A percentile compares a stretch with the other conserved stretches of the same genome.
phyloP scores from a whole-genome alignment of 148 eudicot genomes.

The Camellia lanceoleosa region DNA sequence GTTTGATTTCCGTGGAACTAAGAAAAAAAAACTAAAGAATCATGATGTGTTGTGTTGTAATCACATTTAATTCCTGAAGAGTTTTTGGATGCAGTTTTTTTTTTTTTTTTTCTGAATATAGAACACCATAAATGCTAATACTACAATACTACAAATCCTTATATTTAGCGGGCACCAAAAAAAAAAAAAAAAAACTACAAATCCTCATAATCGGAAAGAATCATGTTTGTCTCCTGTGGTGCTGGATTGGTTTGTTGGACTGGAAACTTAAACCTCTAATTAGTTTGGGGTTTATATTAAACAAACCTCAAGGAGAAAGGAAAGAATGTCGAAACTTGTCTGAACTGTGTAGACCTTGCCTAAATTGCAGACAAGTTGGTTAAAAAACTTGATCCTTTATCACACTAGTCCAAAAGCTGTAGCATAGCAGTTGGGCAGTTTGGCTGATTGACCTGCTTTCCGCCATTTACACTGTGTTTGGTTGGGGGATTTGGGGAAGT shows the following conservation, averaged over 20 bases:
- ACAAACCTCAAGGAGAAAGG: not conserved
- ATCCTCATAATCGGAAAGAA: not conserved
- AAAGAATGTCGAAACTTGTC: not conserved
- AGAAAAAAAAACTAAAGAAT: not conserved
- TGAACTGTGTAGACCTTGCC: not conserved
- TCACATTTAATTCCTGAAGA: not conserved
- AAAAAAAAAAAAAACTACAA: too few species aligned
- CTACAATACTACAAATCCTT: not conserved
- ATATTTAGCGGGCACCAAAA: not conserved
- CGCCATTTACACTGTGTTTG: too few species aligned
- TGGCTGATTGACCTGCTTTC: not conserved
- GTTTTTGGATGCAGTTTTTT: not conserved
- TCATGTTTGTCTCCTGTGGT: not conserved
- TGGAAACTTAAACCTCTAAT: slow-evolving; percentile 1
- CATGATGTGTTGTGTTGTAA: too few species aligned
- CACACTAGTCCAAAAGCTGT: not conserved
- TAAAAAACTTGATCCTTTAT: not conserved
- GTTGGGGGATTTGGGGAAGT: too few species aligned
- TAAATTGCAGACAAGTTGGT: not conserved
- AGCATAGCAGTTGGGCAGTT: not conserved
- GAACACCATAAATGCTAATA: not conserved
- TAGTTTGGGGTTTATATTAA: not conserved
- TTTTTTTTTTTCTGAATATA: not conserved
- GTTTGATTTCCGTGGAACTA: not conserved
- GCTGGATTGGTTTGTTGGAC: slow-evolving; percentile 1